phyloP scores from a whole-genome alignment of 805 yeast species.

The Kodamaea nitidulidarum region DNA sequence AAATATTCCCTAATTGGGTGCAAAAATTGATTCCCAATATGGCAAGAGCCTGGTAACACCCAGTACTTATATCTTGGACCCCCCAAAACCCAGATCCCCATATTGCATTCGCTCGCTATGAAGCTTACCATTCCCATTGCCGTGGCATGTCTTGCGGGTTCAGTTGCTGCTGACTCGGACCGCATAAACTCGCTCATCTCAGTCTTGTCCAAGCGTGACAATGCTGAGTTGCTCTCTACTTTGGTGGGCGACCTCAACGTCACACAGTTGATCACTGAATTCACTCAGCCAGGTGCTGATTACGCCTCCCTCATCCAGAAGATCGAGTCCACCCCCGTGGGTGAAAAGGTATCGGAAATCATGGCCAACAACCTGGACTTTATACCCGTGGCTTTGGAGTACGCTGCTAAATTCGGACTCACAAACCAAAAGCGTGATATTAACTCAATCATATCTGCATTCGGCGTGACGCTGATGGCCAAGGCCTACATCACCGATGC shows the following conservation, averaged over 20 bases:
- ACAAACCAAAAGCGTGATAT: conserved; percentile 7
- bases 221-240: conserved; percentile 7
- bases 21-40: neutral
- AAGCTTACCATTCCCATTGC: conserved; percentile 4
- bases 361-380: conserved; percentile 13
- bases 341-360: conserved; percentile 13
- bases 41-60: neutral
- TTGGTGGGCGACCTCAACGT: conserved; percentile 4
- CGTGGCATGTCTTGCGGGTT: conserved; percentile 7
- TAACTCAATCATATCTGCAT: conserved; percentile 3
- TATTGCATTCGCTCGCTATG: conserved; percentile 3
- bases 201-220: conserved; percentile 9
- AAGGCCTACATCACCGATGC: conserved; percentile 8
- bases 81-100: neutral
- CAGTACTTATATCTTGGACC: conserved; percentile 1
- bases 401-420: conserved; percentile 17
- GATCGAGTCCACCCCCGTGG: conserved; percentile 15
- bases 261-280: conserved; percentile 1
- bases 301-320: conserved; percentile 2
- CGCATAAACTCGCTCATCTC: conserved; percentile 5
- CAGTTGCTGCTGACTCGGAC: conserved; percentile 4
- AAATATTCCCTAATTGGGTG: neutral
- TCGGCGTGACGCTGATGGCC: conserved; percentile 12
- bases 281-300: neutral
- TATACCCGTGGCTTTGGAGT: conserved; percentile 11